Evolutionary conservation across 23 red algal genomes (phyloP), one percentile per base, ranked within the genome.

Genomic region (Gracilaria caudata): DNA sequence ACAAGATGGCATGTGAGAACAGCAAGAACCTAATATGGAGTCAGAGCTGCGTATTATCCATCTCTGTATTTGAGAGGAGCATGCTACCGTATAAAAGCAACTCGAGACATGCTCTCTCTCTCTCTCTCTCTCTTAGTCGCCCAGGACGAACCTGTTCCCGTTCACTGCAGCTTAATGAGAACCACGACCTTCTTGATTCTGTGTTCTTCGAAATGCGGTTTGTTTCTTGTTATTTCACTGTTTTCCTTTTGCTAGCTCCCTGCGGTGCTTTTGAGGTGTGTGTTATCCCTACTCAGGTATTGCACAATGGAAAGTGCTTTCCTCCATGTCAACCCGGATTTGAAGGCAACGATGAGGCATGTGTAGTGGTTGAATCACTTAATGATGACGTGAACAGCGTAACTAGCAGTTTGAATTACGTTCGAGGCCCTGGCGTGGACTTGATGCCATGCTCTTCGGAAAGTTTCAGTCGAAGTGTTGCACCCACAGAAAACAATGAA

Each of bases 281-380:
- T 65, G 26, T 34, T 32, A 65, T 1, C 8, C 32, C 60, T 65
- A 32, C 60, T 65, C 60, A 65, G 60, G 60, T 65, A 30, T 30
- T 65, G 24, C 60, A 65, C 1, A 32, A 65, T 33, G 24, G 60
- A 35, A 65, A 65, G 20, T 65, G 60, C 32, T 65, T 32, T 65
- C 60, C 26, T 65, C 32, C 60, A 32, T 65, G 60, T 65, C 25
- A 32, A 32, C 60, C 60, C 29, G 60, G 60, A 65, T 65, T 65
- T 65, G 60, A 65, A 65, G 60, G 60, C 29, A 9, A 32, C 10
- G 60, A 35, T 32, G 60, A 28, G 7, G 14, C 60, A 65, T 65
- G 60, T 23, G 60, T 13, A 32, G 23, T 65, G 26, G 60, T n/a
- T n/a, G n/a, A n/a, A n/a, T n/a, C 2, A 2, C 7, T 4, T 34